A percentile compares a stretch with the other conserved stretches of the same genome.
These are phyloP conservation scores for Gigaspora rosea DNA, from an alignment of 192 early-diverging fungal genomes.

Conservation along the genomic window DNA sequence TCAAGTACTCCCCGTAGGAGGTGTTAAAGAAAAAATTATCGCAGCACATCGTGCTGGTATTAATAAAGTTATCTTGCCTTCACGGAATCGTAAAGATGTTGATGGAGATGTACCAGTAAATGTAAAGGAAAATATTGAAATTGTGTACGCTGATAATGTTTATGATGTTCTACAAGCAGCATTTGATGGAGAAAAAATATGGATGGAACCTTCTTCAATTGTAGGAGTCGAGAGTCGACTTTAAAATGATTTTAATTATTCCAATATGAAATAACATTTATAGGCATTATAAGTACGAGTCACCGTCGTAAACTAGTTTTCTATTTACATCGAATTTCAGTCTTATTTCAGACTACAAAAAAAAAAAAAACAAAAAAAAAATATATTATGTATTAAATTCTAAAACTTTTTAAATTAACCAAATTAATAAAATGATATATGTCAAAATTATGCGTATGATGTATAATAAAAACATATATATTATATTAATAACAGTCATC, in stretches of 20 bases:
- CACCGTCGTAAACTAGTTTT: too few relatives aligned
- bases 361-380: too few relatives aligned
- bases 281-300: too few relatives aligned
- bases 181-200: conserved; percentile 44
- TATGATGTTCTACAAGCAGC: conserved; percentile 67
- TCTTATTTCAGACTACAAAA: too few relatives aligned
- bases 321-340: too few relatives aligned
- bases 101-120: conserved; percentile 68
- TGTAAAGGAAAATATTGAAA: conserved; percentile 68
- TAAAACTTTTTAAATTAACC: too few relatives aligned
- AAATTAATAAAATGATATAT: too few relatives aligned
- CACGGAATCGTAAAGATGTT: conserved; percentile 71
- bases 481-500: too few relatives aligned
- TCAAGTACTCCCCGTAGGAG: conserved; percentile 80
- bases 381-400: too few relatives aligned
- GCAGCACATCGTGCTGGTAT: conserved; percentile 82
- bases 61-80: conserved; percentile 70
- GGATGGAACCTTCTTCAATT: conserved; percentile 23
- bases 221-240: conserved; percentile 39
- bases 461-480: too few relatives aligned
- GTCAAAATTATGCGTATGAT: too few relatives aligned
- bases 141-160: conserved; percentile 66
- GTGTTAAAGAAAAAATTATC: conserved; percentile 86
- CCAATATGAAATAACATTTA: too few relatives aligned
- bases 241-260: conserved; percentile 23